Evolutionary conservation across 192 early-diverging fungal genomes (phyloP), one percentile per base, ranked within the genome.

Genomic region (Mortierella claussenii): DNA sequence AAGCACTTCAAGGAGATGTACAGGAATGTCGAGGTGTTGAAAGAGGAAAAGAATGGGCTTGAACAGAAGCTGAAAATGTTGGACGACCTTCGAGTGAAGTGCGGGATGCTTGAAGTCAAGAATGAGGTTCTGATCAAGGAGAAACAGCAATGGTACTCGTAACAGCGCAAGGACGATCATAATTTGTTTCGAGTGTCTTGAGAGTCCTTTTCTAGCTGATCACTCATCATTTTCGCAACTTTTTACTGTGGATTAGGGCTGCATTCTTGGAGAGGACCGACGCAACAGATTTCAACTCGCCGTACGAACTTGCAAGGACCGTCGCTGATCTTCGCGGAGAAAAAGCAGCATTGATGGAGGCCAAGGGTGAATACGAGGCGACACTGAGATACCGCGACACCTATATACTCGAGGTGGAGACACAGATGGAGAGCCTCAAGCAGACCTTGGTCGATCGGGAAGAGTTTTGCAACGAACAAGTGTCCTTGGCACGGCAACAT

Each of bases 31-130:
- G 88, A 89, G 60, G 82, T 88, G 54, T 55, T 81, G 37, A 69
- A 80, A 12, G 87, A 89, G 54, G 79, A 85, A 28, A 85, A 88
- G 58, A 50, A 46, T 32, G 80, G 66, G 5, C 70, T 93, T 33
- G 87, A 91, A 61, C 73, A 84, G 48, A 82, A 88, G 31, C 80
- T 89, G 30, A 64, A 75, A 12, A 78, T 84, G 47, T 81, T 91
- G 44, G 82, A 86, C 24, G 65, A 80, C 28, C 56, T 89, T 11
- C 83, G 80, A 4, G 55, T 76, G n/a, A 80, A 80, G 28, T 73
- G 80, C 12, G 79, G 70, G 0, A 67, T 52, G 51, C 63, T 85
- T 33, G 85, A 87, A 65, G 71, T 86, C 0, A 83, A 89, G 61
- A 79, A 83, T 32, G 66, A 67, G 1, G 32, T 62, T 0, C 46